Evolutionary conservation across 2,329 filamentous ascomycete species (phyloP), one percentile per base, ranked within the genome.

Genomic region (Colletotrichum australisinense): DNA sequence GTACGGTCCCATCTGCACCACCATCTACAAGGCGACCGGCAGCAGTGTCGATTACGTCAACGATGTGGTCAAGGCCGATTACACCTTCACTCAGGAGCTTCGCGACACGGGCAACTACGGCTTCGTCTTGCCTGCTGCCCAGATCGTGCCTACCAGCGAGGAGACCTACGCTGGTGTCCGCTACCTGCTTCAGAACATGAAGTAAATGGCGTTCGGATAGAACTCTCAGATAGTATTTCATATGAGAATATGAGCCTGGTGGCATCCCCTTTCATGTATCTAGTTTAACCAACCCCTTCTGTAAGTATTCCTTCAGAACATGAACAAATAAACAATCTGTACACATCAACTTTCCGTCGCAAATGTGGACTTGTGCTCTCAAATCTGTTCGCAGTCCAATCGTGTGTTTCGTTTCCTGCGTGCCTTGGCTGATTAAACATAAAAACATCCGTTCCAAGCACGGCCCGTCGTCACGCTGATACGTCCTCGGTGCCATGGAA

Each of bases 11-110:
- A 88, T 90, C 74, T 93, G 91, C 80, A 81, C 81, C 55, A 92
- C 89, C 35, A 90, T 93, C 75, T 93, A 93, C 80, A 85, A 88
- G 75, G 88, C 89, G 0, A 82, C 83, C 0, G 86, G 86, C 26
- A 83, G 78, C 67, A 85, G 82, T 58, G 83, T 85, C 26, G 87
- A 89, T 78, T 88, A 85, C 70, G 82, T 83, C 58, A 78, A 78
- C 24, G 86, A 86, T 59, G 81, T 86, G 4, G 79, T 83, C 62
- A 79, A 81, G 49, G 83, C 86, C 1, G 83, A 85, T 68, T 80
- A 85, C 59, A 79, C 79, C 28, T 86, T 85, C 75, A 83, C 83
- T 1, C 77, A 81, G 9, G 85, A 86, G 78, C 80, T 86, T 55
- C 76, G 63, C 59, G 83, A 81, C 71, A 76, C 78, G 1, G 84